Percentiles rank a stretch among this genome's conserved stretches.
Evolutionary conservation across 768 basidiomycete genomes (phyloP).

Genomic region (Dioszegia crocea): DNA sequence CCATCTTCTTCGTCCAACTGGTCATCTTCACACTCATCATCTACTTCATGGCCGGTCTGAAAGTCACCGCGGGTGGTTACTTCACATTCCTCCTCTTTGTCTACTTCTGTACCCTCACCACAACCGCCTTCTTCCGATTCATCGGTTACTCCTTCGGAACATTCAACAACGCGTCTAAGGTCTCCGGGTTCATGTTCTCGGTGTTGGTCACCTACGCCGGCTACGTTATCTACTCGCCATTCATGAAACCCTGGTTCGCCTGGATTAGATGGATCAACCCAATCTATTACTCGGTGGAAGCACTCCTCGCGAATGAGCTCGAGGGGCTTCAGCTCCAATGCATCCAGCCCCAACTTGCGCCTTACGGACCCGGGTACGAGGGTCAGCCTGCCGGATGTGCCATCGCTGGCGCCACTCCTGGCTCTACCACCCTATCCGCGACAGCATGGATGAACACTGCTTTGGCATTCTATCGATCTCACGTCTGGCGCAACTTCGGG

Average conservation of each 20-base stretch:
- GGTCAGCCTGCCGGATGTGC: slow-evolving; percentile 27
- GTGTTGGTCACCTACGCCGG: slow-evolving; percentile 37
- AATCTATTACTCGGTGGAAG: slow-evolving; percentile 43
- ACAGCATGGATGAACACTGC: slow-evolving; percentile 16
- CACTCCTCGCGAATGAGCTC: slow-evolving; percentile 34
- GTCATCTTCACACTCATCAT: slow-evolving; percentile 42
- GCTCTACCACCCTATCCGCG: slow-evolving; percentile 26
- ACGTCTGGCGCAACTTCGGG: slow-evolving; percentile 42
- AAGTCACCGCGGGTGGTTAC: slow-evolving; percentile 25
- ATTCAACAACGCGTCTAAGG: slow-evolving; percentile 46
- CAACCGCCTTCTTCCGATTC: slow-evolving; percentile 40
- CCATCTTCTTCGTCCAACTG: slow-evolving; percentile 47
- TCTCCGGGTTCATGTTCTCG: slow-evolving; percentile 40
- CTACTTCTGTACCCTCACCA: slow-evolving; percentile 10
- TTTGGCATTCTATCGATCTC: slow-evolving; percentile 19
- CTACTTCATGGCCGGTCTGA: slow-evolving; percentile 42
- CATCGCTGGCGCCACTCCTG: slow-evolving; percentile 31
- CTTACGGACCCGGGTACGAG: slow-evolving; percentile 26
- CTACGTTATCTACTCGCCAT: slow-evolving; percentile 40
- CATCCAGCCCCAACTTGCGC: slow-evolving; percentile 27
- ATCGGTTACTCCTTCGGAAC: slow-evolving; percentile 40
- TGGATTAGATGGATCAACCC: slow-evolving; percentile 48
- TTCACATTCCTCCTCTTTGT: slow-evolving; percentile 32
- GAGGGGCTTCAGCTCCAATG: slow-evolving; percentile 28
- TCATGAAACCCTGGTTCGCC: slow-evolving; percentile 46